Base-by-base conservation (phyloP, 331 rosid species). In the Spiraea crenata region DNA sequence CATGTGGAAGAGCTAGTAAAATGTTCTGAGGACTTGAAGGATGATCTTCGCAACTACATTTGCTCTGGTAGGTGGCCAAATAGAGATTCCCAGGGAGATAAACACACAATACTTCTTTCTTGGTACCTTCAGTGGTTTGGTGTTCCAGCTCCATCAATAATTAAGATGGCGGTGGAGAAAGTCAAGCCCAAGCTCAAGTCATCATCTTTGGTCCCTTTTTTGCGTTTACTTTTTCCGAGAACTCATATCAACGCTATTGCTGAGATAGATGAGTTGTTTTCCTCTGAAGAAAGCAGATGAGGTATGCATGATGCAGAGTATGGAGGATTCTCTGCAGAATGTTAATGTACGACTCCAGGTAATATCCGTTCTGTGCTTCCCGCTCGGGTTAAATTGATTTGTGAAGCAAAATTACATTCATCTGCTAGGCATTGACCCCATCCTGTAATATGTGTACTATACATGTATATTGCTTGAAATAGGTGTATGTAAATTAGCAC, bases 81-180 rank as follows among this genome's bases (percentile, higher is more conserved):
- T 5, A 85, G 80, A 63, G 88, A 87, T 58, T 65, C 79, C 16
- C 80, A 64, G 20, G 79, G 77, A 74, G 80, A 78, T 58, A 82
- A 71, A 68, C 86, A 85, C 40, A 49, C 86, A 5, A 73, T 91
- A 35, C 89, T 91, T 77, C 92, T 93, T 74, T 87, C 99, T 76
- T 89, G 97, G 90, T 90, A 80, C 82, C 96, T 89, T 74, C 96
- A 89, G 77, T 93, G 99, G 99, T 93, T 78, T 76, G 81, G 83
- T 69, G 92, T 89, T 15, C 99, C 99, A 31, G 52, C 85, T 65
- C 85, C 97, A 59, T 80, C 85, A 25, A 75, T 72, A 61, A 77
- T 87, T 59, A 84, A 82, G 76, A 59, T 68, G 67, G 85, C 84
- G 39, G 70, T 75, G 35, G 79, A 80, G 62, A 85, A 81, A 77